Conservation (phyloP, 164 flowering plant genomes). For the Aristolochia californica region DNA sequence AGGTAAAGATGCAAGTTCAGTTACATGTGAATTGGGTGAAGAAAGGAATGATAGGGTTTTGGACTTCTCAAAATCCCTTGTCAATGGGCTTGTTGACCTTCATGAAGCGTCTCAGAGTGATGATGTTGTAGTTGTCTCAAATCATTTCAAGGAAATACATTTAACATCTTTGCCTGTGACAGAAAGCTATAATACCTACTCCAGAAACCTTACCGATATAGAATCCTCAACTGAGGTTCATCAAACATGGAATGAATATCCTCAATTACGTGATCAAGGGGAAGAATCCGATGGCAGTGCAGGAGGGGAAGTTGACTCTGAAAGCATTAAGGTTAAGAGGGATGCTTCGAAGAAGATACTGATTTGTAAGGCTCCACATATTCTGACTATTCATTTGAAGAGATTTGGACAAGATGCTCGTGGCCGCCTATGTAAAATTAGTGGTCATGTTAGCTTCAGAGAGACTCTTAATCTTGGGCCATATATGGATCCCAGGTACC, state of each 20-base stretch:
- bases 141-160: no score
- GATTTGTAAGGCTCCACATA: constrained; percentile 58
- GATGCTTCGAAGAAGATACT: constrained; percentile 84
- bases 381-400: constrained; percentile 86
- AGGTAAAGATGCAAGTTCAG: background rate
- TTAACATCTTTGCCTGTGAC: no score
- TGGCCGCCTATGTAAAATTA: constrained; percentile 84
- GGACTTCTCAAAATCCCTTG: background rate
- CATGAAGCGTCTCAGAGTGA: constrained; percentile 8
- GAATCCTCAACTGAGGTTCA: constrained; percentile 3
- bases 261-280: constrained; percentile 2
- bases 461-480: constrained; percentile 63
- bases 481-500: constrained; percentile 76
- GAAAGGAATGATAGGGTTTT: constrained; percentile 1
- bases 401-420: constrained; percentile 93
- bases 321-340: constrained; percentile 48
- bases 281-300: constrained; percentile 31
- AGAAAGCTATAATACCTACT: no score
- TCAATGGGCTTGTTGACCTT: constrained; percentile 3
- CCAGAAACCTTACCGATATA: background rate
- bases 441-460: constrained; percentile 66
- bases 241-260: constrained; percentile 11
- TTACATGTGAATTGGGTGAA: constrained; percentile 11
- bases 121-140: background rate
- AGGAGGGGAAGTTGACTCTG: constrained; percentile 27